Base-by-base conservation (phyloP, 2,329 filamentous ascomycete genomes). In the Sclerotiophoma versabilis region DNA sequence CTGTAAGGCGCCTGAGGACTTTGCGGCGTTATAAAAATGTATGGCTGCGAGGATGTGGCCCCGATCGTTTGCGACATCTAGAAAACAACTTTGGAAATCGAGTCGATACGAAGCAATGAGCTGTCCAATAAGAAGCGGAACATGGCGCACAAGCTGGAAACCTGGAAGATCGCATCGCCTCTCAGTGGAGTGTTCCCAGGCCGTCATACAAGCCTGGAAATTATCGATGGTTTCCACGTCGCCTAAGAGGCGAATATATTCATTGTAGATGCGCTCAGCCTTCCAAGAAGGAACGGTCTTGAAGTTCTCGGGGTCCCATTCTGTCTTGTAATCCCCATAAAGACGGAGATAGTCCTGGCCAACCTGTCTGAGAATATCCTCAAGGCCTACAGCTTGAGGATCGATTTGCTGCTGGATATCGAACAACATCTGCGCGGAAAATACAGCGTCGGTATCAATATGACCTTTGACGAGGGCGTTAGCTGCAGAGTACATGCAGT, bases 361-460 rank as follows among this genome's bases (percentile, higher is more conserved):
- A 6, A 56, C 3, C 1, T 17, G 10, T 10, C 34, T 25, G 12
- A 54, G 23, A 7, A 54, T 45, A 6, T 54, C 19, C 23, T 44
- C 29, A 4, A 45, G 15, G 19, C 14, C 7, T 3, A 11, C 3
- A 22, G 7, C 11, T 20, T 50, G 26, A 4, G 33, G 14, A 20
- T 49, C 46, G n/a, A 49, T 10, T 32, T 54, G 54, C 11, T 51
- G 27, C 10, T 49, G 56, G 6, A 49, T 60, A 19, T 62, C 60
- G 15, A 15, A 39, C 15, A 62, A 23, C n/a, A 58, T 54, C 23
- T 62, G 58, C 7, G 57, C 48, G 10, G 57, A 54, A 36, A 60
- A 54, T 5, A 60, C 49, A 10, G 33, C 36, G 4, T 46, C 30
- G 17, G 23, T 25, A 2, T 48, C 51, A 20, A 42, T 44, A 7